phyloP scores from a whole-genome alignment of 495 filamentous ascomycete genomes.

The Podospora pseudoanserina region DNA sequence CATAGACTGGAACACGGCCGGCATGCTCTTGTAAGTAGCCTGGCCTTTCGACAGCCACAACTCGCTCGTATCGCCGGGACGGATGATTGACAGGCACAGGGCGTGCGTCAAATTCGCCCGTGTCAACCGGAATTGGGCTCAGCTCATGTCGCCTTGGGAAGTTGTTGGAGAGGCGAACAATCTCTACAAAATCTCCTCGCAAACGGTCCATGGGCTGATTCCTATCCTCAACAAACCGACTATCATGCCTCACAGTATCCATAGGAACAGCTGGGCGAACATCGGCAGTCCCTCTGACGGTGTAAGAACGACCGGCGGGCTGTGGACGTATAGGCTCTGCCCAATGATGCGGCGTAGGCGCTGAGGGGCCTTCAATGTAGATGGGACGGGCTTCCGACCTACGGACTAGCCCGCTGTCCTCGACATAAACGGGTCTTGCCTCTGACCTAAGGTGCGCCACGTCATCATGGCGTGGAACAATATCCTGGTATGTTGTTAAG shows the following conservation, averaged over 20 bases:
- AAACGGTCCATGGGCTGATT: conserved; percentile 16
- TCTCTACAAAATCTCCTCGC: conserved; percentile 22
- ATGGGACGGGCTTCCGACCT: conserved; percentile 29
- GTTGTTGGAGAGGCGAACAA: conserved; percentile 31
- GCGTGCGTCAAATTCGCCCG: background rate
- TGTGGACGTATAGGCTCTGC: conserved; percentile 7
- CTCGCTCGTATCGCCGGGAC: background rate
- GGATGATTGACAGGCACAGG: background rate
- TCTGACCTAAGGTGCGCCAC: conserved; percentile 18
- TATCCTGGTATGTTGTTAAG: conserved; percentile 15
- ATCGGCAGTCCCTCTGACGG: background rate
- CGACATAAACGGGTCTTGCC: conserved; percentile 23
- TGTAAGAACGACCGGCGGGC: background rate
- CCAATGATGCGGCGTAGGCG: conserved; percentile 10
- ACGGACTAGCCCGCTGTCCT: conserved; percentile 21
- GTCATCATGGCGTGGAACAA: background rate
- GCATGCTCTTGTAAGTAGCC: background rate
- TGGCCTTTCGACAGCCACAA: background rate
- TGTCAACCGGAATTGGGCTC: conserved; percentile 6
- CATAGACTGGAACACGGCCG: background rate
- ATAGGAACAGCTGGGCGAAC: background rate
- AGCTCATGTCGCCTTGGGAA: conserved; percentile 31
- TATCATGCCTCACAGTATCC: conserved; percentile 11
- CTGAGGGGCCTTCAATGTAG: conserved; percentile 16
- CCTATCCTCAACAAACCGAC: conserved; percentile 2